Percentiles rank a stretch among this genome's conserved stretches.
Evolutionary conservation across 202 grass and related monocot genomes (phyloP).

Genomic region (Eragrostis tef): DNA sequence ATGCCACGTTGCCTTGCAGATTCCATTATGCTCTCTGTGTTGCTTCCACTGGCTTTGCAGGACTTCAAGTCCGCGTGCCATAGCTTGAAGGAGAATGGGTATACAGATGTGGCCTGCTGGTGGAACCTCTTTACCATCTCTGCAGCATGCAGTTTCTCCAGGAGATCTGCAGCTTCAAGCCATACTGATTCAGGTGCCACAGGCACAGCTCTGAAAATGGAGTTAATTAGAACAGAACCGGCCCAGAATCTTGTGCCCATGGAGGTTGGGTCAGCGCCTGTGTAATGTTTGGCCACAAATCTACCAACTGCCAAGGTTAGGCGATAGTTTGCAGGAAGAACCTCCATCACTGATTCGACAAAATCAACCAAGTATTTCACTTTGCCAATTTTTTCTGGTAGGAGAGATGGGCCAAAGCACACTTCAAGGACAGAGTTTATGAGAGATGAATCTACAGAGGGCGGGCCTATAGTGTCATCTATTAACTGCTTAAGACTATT

Average conservation of each 20-base stretch:
- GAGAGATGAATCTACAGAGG: conserved; percentile 59
- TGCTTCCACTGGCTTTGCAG: conserved; percentile 52
- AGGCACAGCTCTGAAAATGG: conserved; percentile 77
- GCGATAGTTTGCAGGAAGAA: conserved; percentile 80
- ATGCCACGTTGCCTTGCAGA: conserved; percentile 77
- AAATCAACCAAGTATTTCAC: conserved; percentile 77
- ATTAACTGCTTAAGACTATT: conserved; percentile 73
- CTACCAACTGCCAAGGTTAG: conserved; percentile 73
- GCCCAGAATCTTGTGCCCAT: conserved; percentile 72
- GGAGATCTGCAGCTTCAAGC: conserved; percentile 64
- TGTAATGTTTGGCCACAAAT: conserved; percentile 49
- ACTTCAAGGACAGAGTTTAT: conserved; percentile 84
- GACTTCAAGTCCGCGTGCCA: conserved; percentile 48
- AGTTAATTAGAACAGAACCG: conserved; percentile 68
- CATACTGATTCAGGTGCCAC: conserved; percentile 82
- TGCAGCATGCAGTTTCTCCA: conserved; percentile 60
- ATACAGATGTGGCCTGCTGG: conserved; percentile 80
- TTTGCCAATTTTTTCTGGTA: conserved; percentile 56
- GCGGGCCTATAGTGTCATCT: conserved; percentile 74
- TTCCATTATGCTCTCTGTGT: conserved; percentile 60
- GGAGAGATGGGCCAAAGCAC: conserved; percentile 66
- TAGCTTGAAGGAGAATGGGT: conserved; percentile 84
- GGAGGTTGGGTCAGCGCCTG: conserved; percentile 49
- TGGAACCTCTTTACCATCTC: conserved; percentile 69
- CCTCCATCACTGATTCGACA: conserved; percentile 76